Percentiles rank a stretch among this genome's conserved stretches.
These are phyloP conservation scores for Saccharomyces eubayanus DNA, from an alignment of 805 yeast genomes.

Conservation along the genomic window DNA sequence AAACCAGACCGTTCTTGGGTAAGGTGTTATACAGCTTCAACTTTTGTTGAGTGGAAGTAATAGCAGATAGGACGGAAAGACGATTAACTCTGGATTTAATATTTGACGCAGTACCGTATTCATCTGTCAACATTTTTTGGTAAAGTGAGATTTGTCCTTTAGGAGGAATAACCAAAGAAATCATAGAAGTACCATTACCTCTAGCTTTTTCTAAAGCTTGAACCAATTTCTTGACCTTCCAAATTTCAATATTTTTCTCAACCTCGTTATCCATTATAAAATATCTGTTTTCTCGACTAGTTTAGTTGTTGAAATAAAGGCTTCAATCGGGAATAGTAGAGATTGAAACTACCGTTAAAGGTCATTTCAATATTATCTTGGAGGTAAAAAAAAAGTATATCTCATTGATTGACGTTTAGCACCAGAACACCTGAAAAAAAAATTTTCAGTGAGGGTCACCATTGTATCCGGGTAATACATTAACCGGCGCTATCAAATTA, in stretches of 20 bases:
- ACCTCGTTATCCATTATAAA: slow-evolving; percentile 56
- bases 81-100: slow-evolving; percentile 97
- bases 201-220: slow-evolving; percentile 82
- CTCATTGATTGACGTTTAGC: background rate
- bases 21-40: slow-evolving; percentile 80
- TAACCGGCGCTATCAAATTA: background rate
- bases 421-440: background rate
- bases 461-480: background rate
- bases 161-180: slow-evolving; percentile 92
- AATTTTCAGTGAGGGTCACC: background rate
- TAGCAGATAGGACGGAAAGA: slow-evolving; percentile 89
- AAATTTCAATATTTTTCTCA: slow-evolving; percentile 94
- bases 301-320: background rate
- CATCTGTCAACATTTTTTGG: slow-evolving; percentile 91
- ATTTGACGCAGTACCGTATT: slow-evolving; percentile 97
- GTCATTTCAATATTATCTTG: background rate
- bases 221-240: slow-evolving; percentile 96
- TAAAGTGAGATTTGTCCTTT: slow-evolving; percentile 82
- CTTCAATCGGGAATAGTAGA: background rate
- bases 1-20: slow-evolving; percentile 90
- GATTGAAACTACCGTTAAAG: background rate
- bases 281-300: background rate
- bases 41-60: slow-evolving; percentile 96
- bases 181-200: slow-evolving; percentile 99
- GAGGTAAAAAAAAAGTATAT: background rate